A percentile compares a stretch with the other conserved stretches of the same genome.
phyloP scores from a whole-genome alignment of 1,139 yeast species.

The Arxiozyma slooffiae region DNA sequence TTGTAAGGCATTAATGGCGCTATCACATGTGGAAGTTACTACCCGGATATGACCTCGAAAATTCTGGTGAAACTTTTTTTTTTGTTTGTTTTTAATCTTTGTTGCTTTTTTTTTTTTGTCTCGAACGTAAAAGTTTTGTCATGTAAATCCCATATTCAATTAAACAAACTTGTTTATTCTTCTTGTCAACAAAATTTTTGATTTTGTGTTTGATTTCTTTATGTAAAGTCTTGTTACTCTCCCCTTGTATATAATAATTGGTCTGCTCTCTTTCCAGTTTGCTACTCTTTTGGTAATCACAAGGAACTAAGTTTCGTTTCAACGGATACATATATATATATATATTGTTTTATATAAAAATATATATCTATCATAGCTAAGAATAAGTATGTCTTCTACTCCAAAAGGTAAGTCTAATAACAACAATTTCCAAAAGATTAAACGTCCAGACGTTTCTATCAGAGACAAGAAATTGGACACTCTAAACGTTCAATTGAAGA shows the following conservation, averaged over 20 bases:
- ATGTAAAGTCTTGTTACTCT: not conserved
- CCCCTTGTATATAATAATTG: not conserved
- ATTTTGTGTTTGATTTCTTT: not conserved
- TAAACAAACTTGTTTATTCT: no score
- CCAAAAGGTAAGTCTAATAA: constrained; percentile 2
- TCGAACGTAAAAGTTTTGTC: not conserved
- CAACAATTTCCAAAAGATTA: constrained; percentile 31
- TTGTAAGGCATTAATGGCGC: not conserved
- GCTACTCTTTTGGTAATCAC: no score
- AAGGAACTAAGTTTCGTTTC: no score
- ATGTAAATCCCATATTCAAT: no score
- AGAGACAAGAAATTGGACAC: constrained; percentile 51
- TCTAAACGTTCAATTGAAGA: constrained; percentile 60
- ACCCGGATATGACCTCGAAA: not conserved
- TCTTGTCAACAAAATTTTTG: not conserved
- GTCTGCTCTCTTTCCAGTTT: not conserved
- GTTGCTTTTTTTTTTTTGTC: not conserved
- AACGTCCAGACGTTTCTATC: constrained; percentile 61
- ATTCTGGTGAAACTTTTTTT: no score
- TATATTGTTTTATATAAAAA: no score
- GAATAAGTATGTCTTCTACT: constrained; percentile 10
- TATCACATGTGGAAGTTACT: not conserved
- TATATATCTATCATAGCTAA: not conserved
- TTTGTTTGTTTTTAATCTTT: no score
- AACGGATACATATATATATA: not conserved